Conservation (phyloP, 352 stramenopile genomes). For the Phytophthora hibernalis region DNA sequence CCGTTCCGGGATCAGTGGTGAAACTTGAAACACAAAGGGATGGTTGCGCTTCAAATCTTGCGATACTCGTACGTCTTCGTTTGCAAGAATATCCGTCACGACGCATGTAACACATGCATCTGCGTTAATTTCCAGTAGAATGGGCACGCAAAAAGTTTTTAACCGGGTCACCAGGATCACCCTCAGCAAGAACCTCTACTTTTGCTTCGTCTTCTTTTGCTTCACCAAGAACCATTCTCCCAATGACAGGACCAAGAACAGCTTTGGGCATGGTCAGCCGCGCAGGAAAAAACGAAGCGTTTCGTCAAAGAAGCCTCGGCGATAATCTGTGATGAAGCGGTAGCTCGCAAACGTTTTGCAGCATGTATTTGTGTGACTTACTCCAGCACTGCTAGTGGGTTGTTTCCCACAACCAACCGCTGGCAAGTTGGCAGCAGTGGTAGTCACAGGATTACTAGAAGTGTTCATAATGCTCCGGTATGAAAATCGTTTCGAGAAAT, state of each 20-base stretch:
- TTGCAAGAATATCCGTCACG: constrained; percentile 67
- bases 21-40: constrained; percentile 59
- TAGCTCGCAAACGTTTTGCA: constrained; percentile 60
- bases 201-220: background rate
- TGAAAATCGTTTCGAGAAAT: constrained; percentile 81
- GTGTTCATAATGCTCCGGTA: constrained; percentile 50
- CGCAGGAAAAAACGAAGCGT: constrained; percentile 59
- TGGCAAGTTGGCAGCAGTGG: background rate
- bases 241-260: constrained; percentile 64
- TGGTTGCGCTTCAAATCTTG: constrained; percentile 37
- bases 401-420: background rate
- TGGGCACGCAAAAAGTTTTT: constrained; percentile 41
- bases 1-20: constrained; percentile 52
- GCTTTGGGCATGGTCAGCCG: constrained; percentile 42
- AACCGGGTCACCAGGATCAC: constrained; percentile 23
- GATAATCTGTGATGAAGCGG: constrained; percentile 66
- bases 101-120: constrained; percentile 61
- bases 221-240: constrained; percentile 43
- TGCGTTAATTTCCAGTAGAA: constrained; percentile 76
- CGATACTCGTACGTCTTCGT: constrained; percentile 51
- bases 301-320: constrained; percentile 56
- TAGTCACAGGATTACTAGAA: constrained; percentile 1
- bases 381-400: background rate
- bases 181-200: constrained; percentile 7
- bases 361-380: background rate